Conservation (phyloP, 2,329 filamentous ascomycete species). For the Emergomyces orientalis region DNA sequence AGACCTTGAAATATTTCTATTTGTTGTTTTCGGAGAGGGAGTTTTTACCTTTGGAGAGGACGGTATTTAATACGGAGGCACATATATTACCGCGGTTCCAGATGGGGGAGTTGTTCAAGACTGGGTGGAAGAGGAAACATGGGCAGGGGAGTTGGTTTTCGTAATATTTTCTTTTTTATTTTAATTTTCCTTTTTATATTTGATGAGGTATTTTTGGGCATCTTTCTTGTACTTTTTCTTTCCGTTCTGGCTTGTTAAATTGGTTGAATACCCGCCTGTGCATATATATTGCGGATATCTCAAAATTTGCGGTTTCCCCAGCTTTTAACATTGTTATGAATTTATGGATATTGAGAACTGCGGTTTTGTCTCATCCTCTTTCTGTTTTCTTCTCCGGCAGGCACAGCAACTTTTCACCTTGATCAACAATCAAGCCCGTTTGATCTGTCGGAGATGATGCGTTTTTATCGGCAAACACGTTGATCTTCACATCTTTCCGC, state of each 20-base stretch:
- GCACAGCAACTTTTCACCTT: no score
- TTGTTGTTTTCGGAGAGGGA: slow-evolving; percentile 81
- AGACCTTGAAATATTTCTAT: slow-evolving; percentile 97
- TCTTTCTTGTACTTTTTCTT: background rate
- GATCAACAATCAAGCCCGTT: no score
- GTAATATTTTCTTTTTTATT: slow-evolving; percentile 21
- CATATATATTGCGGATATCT: background rate
- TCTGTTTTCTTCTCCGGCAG: background rate
- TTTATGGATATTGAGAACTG: background rate
- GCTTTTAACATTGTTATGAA: background rate
- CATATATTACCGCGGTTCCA: slow-evolving; percentile 85
- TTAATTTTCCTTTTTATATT: background rate
- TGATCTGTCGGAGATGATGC: no score
- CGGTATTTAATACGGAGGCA: slow-evolving; percentile 94
- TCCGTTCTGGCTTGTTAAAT: background rate
- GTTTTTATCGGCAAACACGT: no score
- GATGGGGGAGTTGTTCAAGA: slow-evolving; percentile 45
- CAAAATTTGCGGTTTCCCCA: background rate
- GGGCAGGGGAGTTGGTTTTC: slow-evolving; percentile 34
- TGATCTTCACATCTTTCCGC: no score
- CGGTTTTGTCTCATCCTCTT: background rate
- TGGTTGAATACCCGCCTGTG: background rate
- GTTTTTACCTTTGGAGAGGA: slow-evolving; percentile 70
- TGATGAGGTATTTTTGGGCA: background rate
- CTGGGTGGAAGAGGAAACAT: slow-evolving; percentile 31